Conservation (phyloP, 2,329 filamentous ascomycete genomes). For the Trichoderma gracile region DNA sequence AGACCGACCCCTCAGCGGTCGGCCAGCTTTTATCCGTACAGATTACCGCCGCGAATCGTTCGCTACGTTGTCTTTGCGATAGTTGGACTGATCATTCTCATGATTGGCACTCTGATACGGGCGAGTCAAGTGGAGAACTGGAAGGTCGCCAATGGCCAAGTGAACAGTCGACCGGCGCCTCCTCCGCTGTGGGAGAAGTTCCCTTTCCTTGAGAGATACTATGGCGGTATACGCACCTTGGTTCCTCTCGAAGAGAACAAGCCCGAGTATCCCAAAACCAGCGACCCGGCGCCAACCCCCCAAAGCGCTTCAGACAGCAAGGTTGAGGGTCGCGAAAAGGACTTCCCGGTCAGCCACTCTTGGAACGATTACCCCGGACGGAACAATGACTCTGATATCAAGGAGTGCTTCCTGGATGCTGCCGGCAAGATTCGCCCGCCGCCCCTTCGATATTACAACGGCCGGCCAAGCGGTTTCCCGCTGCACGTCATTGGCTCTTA, state of each 20-base stretch:
- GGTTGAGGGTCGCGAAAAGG: constrained; percentile 26
- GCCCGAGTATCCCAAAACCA: constrained; percentile 76
- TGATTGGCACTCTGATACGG: constrained; percentile 73
- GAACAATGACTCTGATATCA: constrained; percentile 53
- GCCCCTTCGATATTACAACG: constrained; percentile 69
- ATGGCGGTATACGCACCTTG: constrained; percentile 79
- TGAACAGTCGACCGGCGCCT: constrained; percentile 51
- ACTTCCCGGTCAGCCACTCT: constrained; percentile 35
- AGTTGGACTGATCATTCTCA: constrained; percentile 68
- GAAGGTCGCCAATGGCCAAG: constrained; percentile 56
- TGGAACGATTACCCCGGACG: constrained; percentile 41
- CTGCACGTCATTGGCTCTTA: constrained; percentile 86
- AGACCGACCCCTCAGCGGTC: constrained; percentile 27
- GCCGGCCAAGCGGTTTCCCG: constrained; percentile 81
- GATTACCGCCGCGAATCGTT: constrained; percentile 70
- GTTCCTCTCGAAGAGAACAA: constrained; percentile 65
- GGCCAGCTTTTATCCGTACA: constrained; percentile 49
- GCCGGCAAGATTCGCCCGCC: constrained; percentile 67
- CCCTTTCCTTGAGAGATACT: constrained; percentile 82
- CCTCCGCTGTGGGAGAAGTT: constrained; percentile 82
- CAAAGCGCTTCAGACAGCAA: constrained; percentile 23
- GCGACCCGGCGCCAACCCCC: constrained; percentile 48
- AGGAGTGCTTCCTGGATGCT: constrained; percentile 77
- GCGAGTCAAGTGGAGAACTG: constrained; percentile 71
- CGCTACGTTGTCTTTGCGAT: constrained; percentile 76